Base-by-base conservation (phyloP, 305 asterid genomes). In the Rubia balearica region DNA sequence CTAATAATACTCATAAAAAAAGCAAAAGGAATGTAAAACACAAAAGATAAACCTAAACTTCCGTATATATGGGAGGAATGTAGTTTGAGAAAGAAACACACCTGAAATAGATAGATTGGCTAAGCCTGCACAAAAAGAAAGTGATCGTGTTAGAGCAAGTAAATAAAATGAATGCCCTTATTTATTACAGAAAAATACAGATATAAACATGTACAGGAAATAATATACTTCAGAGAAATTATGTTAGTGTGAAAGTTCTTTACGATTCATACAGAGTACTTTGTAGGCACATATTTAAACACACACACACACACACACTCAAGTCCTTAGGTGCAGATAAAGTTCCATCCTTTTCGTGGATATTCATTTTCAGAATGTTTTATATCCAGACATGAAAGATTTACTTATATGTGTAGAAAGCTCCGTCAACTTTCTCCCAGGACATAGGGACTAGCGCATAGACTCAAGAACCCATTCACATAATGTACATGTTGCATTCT, bases 61-160 rank as follows among this genome's bases (percentile, higher is more conserved):
- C 8, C 17, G 11, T 4, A 60, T 12, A 56, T 0, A 53, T 12
- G 38, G 71, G 38, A 59, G 66, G 7, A 48, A 67, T 38, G 42
- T 64, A 71, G 67, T 45, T 61, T 14, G 51, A 53, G 48, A 67
- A 61, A 36, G 30, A 73, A 60, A 46, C 66, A 19, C 77, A 92
- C 98, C 96, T 81, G 80, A 78, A 72, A 89, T 74, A 27, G 83
- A 80, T 74, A 91, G 95, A 81, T 86, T 86, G 53, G 91, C 85
- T 86, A 91, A 82, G 65, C 96, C 97, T 92, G 96, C 84, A 83
- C 71, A 40, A 61, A 56, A 71, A 67, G 48, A 68, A 45, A 17
- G 3, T 5, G 67, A 27, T 45, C 57, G 69, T 22, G 74, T 80
- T 75, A 82, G 61, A 61, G 55, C 75, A 71, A 71, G 71, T 42